Conservation (phyloP, 768 basidiomycete species). For the Podaxis carcinomalis region DNA sequence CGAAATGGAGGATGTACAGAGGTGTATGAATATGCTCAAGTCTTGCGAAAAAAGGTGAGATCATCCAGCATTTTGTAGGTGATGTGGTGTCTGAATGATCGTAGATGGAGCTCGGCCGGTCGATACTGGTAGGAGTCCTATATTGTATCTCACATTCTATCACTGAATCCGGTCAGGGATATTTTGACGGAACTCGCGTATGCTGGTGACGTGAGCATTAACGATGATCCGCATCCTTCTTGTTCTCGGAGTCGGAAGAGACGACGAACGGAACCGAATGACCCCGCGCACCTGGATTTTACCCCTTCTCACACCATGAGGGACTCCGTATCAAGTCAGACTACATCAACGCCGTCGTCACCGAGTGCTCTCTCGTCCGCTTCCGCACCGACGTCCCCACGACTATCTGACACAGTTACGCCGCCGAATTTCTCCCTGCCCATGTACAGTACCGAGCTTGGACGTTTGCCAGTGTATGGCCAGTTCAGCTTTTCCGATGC, state of each 20-base stretch:
- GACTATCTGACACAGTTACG: constrained; percentile 11
- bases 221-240: constrained; percentile 7
- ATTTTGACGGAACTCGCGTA: constrained; percentile 32
- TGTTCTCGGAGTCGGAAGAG: constrained; percentile 14
- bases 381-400: constrained; percentile 14
- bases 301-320: background rate
- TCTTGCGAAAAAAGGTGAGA: constrained; percentile 35
- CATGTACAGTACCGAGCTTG: constrained; percentile 54
- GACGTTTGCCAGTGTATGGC: constrained; percentile 45
- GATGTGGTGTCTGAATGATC: background rate
- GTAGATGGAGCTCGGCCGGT: constrained; percentile 39
- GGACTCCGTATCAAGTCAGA: background rate
- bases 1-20: constrained; percentile 57
- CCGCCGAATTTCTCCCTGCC: constrained; percentile 37
- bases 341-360: background rate
- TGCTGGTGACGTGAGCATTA: constrained; percentile 27
- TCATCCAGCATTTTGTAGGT: background rate
- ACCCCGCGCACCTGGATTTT: background rate
- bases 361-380: background rate
- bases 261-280: constrained; percentile 15
- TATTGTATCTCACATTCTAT: background rate
- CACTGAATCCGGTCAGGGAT: constrained; percentile 21
- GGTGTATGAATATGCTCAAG: constrained; percentile 51
- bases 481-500: constrained; percentile 35
- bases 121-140: constrained; percentile 29